Base-by-base conservation (phyloP, 139 green algal species). In the Coelastrella sp. region DNA sequence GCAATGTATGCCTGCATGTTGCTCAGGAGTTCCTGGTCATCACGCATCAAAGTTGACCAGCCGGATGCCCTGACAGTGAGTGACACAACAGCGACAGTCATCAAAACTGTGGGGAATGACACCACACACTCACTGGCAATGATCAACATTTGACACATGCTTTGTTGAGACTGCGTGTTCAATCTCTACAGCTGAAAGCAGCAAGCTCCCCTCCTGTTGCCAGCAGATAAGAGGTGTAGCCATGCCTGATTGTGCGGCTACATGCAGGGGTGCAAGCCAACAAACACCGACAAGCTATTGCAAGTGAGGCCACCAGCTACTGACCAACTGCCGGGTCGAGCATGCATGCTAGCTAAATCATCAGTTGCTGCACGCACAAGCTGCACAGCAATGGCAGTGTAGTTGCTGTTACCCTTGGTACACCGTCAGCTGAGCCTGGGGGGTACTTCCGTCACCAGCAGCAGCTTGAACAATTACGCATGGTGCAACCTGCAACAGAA, bases 1-100 rank as follows among this genome's bases (percentile, higher is more conserved):
- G 87, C 60, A 20, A 95, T 73, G 82, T 93, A 95, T 4, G 70
- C 49, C 9, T 87, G 68, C 89, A 95, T 94, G 81, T 92, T 91
- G 5, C 49, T 25, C 10, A 85, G 35, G 58, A 95, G 86, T 22
- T 93, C 92, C 20, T 82, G 61, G 11, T 90, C 90, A 82, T 93
- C 88, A 59, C 35, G 27, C 6, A 19, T 8, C 87, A 93, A 91
- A n/a, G 87, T 94, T 57, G 90, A 90, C 93, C 93, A 95, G 25
- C 92, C 92, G 75, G 88, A n/a, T 27, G 84, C 82, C 14, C 84
- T 82, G 70, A 57, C 8, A 63, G 61, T 10, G 59, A 15, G 14
- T 15, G 14, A 70, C 61, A 85, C 61, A 72, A 14, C 20, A 25
- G n/a, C 70, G n/a, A 78, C 70, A 78, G 8, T 35, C 17, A 14